These are phyloP conservation scores for Pyricularia pennisetigena DNA, from an alignment of 2,329 filamentous ascomycete species.

Conservation along the genomic window DNA sequence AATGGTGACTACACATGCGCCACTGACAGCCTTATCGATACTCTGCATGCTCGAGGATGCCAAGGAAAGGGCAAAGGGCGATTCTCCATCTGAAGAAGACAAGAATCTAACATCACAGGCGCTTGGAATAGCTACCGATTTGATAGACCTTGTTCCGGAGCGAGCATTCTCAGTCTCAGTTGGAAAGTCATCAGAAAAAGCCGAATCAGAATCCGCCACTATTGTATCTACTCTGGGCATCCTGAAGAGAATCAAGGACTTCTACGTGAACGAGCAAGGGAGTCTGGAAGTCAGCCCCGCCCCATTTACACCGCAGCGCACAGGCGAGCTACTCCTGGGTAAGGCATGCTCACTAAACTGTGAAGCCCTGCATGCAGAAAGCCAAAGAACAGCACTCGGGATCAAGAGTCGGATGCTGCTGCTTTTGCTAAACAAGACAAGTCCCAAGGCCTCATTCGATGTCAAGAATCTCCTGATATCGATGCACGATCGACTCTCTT, in stretches of 20 bases:
- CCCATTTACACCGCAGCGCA: conserved; percentile 45
- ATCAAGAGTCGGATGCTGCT: conserved; percentile 51
- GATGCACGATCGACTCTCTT: conserved; percentile 36
- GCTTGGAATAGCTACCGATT: conserved; percentile 39
- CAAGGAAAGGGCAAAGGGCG: conserved; percentile 22
- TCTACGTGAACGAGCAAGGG: conserved; percentile 62
- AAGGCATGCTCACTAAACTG: conserved; percentile 45
- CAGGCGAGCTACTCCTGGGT: conserved; percentile 54
- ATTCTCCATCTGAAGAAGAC: conserved; percentile 8
- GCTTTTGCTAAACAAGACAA: conserved; percentile 44
- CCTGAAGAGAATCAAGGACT: conserved; percentile 49
- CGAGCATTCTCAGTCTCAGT: conserved; percentile 40
- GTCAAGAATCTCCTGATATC: conserved; percentile 37
- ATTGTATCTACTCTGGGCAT: conserved; percentile 28
- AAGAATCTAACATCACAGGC: conserved; percentile 20
- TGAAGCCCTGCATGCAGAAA: conserved; percentile 30
- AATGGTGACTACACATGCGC: conserved; percentile 81
- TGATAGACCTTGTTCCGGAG: conserved; percentile 56
- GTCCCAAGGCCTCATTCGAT: conserved; percentile 31
- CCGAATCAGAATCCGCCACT: conserved; percentile 14
- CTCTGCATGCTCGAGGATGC: conserved; percentile 49
- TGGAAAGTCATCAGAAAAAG: conserved; percentile 4
- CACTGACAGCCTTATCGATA: conserved; percentile 60
- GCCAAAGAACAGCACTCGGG: conserved; percentile 37
- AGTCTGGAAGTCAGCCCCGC: conserved; percentile 52